These are phyloP conservation scores for Ustilago cynodontis DNA, from an alignment of 1,284 basidiomycete species.

Conservation along the genomic window DNA sequence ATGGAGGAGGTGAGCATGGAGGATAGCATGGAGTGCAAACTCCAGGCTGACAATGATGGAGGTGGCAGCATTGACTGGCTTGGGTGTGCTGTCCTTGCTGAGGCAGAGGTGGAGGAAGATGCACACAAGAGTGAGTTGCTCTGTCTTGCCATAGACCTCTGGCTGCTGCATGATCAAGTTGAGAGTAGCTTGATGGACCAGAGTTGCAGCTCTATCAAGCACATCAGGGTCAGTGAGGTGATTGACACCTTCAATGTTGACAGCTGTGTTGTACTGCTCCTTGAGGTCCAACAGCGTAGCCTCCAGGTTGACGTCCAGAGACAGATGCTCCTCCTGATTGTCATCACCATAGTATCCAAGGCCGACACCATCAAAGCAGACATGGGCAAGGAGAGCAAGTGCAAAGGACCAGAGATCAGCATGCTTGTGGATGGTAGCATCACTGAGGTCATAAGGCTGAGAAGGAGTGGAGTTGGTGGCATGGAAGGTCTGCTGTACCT, in stretches of 20 bases:
- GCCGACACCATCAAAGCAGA: neutral
- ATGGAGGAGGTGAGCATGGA: neutral
- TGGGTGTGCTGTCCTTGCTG: neutral
- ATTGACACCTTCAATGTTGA: neutral
- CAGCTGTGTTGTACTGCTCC: neutral
- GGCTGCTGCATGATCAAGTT: neutral
- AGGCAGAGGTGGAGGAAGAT: conserved; percentile 10
- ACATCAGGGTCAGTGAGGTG: neutral
- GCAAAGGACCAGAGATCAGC: neutral
- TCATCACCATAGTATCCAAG: conserved; percentile 8
- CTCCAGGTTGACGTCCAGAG: no score
- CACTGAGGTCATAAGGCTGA: neutral
- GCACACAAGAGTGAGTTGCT: neutral
- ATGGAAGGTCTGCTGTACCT: conserved; percentile 5
- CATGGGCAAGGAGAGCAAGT: neutral
- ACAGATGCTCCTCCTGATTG: conserved; percentile 1
- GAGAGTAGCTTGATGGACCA: neutral
- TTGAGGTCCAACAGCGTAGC: neutral
- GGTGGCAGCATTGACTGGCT: conserved; percentile 4
- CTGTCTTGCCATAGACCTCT: neutral
- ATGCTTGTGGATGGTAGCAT: neutral
- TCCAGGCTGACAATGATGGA: neutral
- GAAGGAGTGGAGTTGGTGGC: neutral
- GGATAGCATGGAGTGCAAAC: neutral
- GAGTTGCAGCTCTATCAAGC: no score